phyloP scores from a whole-genome alignment of 805 yeast genomes.

The Nakazawaea ambrosiae region DNA sequence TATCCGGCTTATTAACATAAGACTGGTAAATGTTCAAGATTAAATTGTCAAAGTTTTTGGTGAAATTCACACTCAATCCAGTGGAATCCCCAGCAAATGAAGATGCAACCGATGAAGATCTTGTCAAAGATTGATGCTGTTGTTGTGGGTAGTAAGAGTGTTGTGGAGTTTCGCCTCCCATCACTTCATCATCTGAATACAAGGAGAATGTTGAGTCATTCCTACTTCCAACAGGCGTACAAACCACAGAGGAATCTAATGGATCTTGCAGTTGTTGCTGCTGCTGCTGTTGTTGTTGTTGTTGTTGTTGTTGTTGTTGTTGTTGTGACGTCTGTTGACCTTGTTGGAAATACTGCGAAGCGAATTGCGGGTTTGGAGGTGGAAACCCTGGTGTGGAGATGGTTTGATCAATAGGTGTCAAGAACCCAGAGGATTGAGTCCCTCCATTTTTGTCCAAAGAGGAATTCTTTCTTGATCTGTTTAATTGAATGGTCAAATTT shows the following conservation, averaged over 20 bases:
- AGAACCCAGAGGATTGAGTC: constrained; percentile 10
- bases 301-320: neutral
- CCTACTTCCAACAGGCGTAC: constrained; percentile 10
- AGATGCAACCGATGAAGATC: constrained; percentile 10
- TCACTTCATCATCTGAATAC: constrained; percentile 14
- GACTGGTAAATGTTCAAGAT: constrained; percentile 40
- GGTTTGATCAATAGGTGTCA: constrained; percentile 13
- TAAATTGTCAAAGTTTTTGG: constrained; percentile 35
- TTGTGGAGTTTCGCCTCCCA: constrained; percentile 5
- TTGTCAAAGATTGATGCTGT: constrained; percentile 5
- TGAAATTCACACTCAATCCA: constrained; percentile 21
- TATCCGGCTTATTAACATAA: constrained; percentile 48
- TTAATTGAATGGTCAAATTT: constrained; percentile 11
- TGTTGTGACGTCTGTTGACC: neutral
- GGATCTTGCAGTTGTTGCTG: neutral
- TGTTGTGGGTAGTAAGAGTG: constrained; percentile 3
- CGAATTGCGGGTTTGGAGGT: constrained; percentile 10
- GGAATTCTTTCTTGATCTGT: constrained; percentile 12
- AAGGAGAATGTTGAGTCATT: constrained; percentile 12
- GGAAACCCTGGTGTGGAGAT: constrained; percentile 11
- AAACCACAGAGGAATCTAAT: constrained; percentile 1
- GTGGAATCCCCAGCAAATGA: constrained; percentile 11
- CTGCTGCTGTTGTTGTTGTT: constrained; percentile 4
- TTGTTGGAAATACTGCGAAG: neutral
- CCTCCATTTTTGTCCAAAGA: constrained; percentile 7